Evolutionary conservation across 768 basidiomycete species (phyloP).

Genomic region (Serendipita sp.): DNA sequence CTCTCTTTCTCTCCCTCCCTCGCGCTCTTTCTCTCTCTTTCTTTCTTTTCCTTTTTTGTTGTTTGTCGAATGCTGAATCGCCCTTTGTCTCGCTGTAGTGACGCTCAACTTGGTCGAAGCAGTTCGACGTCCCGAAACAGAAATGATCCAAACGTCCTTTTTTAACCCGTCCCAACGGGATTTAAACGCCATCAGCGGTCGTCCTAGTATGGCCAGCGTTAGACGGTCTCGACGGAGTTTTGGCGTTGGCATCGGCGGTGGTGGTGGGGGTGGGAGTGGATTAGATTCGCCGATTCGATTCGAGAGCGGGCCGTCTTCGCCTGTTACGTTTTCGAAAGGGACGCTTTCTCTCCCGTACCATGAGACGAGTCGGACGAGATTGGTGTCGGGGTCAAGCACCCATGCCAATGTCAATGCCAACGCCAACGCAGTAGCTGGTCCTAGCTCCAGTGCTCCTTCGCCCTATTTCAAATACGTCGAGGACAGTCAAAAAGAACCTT

Average conservation of each 20-base stretch:
- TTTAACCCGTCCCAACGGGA: neutral
- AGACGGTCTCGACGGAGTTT: neutral
- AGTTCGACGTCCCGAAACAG: neutral
- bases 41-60: neutral
- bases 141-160: neutral
- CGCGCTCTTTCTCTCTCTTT: neutral
- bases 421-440: neutral
- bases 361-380: neutral
- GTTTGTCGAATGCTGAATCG: neutral
- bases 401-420: neutral
- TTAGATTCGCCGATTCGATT: neutral
- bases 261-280: neutral
- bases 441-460: neutral
- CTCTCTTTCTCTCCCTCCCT: neutral
- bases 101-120: constrained; percentile 2
- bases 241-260: neutral
- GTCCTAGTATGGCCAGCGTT: neutral
- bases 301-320: neutral
- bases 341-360: neutral
- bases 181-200: neutral
- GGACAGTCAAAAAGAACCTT: too few relatives aligned
- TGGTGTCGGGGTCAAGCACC: neutral
- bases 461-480: neutral
- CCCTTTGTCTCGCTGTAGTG: neutral
- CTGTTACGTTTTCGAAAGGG: neutral